Evolutionary conservation across 2,329 filamentous ascomycete species (phyloP).

Genomic region (Alternaria rosae): DNA sequence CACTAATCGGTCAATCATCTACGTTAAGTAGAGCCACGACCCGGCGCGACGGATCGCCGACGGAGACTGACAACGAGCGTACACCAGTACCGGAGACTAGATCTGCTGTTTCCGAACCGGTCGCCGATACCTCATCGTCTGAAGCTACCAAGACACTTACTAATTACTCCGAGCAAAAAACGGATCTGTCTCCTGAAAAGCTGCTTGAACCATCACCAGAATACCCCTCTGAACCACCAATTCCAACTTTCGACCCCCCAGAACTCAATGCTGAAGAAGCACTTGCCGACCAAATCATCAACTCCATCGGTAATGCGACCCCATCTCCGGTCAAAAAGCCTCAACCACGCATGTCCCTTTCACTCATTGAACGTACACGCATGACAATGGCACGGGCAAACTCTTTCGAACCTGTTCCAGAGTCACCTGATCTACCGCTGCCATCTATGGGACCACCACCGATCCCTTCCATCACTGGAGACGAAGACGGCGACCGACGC

Average conservation of each 20-base stretch:
- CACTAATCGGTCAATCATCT: constrained; percentile 33
- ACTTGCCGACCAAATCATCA: constrained; percentile 51
- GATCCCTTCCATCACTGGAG: constrained; percentile 11
- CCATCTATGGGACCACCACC: constrained; percentile 23
- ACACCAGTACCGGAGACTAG: constrained; percentile 1
- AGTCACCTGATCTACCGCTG: constrained; percentile 27
- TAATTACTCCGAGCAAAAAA: background rate
- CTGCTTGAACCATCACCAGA: constrained; percentile 18
- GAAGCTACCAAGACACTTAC: constrained; percentile 6
- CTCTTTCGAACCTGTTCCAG: constrained; percentile 35
- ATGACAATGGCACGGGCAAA: constrained; percentile 54
- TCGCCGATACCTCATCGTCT: constrained; percentile 6
- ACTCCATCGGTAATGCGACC: constrained; percentile 48
- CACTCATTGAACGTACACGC: constrained; percentile 57
- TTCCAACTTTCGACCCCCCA: constrained; percentile 27
- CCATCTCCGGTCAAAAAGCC: constrained; percentile 52
- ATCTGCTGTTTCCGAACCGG: constrained; percentile 19
- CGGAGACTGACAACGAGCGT: constrained; percentile 4
- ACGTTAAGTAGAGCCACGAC: constrained; percentile 18
- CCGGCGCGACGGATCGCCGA: constrained; percentile 2
- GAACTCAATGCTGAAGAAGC: constrained; percentile 37
- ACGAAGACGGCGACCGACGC: constrained; percentile 33
- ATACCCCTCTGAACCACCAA: constrained; percentile 22
- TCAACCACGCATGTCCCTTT: constrained; percentile 50
- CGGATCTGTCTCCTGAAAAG: constrained; percentile 16